A percentile compares a stretch with the other conserved stretches of the same genome.
Conservation (phyloP, 1,139 yeast species). For the Magnusiomyces tetraspermus region DNA sequence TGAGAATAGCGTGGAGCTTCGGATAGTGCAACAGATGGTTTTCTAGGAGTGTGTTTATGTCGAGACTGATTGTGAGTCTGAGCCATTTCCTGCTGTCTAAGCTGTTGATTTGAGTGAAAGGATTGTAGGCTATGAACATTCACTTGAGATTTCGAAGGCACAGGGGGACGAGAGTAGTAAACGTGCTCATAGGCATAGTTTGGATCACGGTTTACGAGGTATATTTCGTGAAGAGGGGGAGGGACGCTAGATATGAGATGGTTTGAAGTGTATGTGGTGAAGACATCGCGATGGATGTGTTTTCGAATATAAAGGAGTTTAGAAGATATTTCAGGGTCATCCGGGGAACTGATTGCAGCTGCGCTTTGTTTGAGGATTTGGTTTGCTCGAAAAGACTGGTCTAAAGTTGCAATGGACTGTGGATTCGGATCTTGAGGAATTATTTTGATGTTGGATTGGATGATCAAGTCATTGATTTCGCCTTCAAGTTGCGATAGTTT, state of each 20-base stretch:
- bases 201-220: slow-evolving; percentile 13
- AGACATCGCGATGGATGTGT: slow-evolving; percentile 27
- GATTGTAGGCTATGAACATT: neutral
- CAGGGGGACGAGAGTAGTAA: neutral
- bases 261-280: slow-evolving; percentile 22
- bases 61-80: neutral
- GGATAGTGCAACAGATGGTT: neutral
- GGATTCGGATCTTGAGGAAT: slow-evolving; percentile 5
- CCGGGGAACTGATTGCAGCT: neutral
- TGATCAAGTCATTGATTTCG: slow-evolving; percentile 2
- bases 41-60: neutral
- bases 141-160: neutral
- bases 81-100: neutral
- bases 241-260: slow-evolving; percentile 16
- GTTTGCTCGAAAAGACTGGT: slow-evolving; percentile 7
- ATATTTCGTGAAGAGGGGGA: slow-evolving; percentile 20
- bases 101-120: neutral
- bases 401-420: slow-evolving; percentile 5
- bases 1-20: neutral
- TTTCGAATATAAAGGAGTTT: slow-evolving; percentile 18
- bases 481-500: slow-evolving; percentile 1
- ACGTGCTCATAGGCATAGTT: neutral
- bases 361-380: slow-evolving; percentile 2
- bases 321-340: slow-evolving; percentile 2
- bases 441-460: slow-evolving; percentile 7